These are phyloP conservation scores for Mucor velutinosus DNA, from an alignment of 371 early-diverging fungal species.

Conservation along the genomic window DNA sequence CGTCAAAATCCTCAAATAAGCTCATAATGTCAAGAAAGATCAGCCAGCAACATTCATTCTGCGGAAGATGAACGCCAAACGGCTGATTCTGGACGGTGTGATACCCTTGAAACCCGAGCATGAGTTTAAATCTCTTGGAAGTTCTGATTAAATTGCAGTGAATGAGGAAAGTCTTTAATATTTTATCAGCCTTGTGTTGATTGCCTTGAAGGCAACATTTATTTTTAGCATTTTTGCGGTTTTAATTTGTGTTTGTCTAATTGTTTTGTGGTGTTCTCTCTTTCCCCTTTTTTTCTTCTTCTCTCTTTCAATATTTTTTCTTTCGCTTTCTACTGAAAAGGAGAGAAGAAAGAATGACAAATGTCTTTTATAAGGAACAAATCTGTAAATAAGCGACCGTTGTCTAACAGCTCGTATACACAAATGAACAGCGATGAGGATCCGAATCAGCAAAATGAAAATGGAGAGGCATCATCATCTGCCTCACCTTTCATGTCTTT, in stretches of 20 bases:
- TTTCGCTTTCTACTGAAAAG: neutral
- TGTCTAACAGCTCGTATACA: neutral
- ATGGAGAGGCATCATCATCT: neutral
- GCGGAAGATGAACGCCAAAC: neutral
- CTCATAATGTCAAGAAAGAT: no score
- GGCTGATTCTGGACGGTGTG: neutral
- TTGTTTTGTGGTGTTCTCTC: neutral
- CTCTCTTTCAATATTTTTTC: neutral
- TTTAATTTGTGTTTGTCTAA: neutral
- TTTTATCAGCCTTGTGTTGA: neutral
- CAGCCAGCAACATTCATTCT: constrained; percentile 14
- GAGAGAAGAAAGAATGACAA: constrained; percentile 8
- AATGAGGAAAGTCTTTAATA: neutral
- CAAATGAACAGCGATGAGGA: constrained; percentile 5
- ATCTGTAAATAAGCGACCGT: neutral
- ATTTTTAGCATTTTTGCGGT: neutral
- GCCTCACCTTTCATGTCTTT: constrained; percentile 14
- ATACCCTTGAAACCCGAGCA: neutral
- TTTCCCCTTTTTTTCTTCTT: neutral
- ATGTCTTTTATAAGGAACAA: constrained; percentile 15
- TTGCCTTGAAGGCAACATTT: neutral
- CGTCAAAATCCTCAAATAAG: no score
- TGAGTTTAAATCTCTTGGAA: neutral
- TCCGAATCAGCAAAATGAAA: neutral
- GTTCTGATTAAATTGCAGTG: neutral